Evolutionary conservation across 208 protist species (phyloP), one percentile per base, ranked within the genome.

Genomic region (Leishmania tropica): DNA sequence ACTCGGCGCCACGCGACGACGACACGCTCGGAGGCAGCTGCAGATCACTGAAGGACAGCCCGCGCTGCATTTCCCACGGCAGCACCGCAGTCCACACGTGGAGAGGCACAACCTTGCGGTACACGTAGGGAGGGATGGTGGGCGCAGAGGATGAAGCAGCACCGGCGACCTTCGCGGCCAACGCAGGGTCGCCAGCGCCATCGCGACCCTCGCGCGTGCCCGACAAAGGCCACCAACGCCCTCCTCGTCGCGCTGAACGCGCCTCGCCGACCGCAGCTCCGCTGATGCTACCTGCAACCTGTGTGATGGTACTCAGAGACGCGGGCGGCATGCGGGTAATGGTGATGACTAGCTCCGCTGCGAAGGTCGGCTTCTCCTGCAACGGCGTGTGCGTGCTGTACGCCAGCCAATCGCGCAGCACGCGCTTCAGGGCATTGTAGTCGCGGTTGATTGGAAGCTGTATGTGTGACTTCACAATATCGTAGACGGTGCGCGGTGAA

Each of bases 1-100:
- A 51, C 53, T 47, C 64, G 58, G 0, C n/a, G 31, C 40, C 17
- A 71, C 74, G 24, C 28, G 72, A 47, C 28, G 72, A 51, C 13
- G 31, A 74, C 42, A 35, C 45, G 40, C 7, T 56, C 40, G 78
- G 10, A 7, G 88, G 85, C 35, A 92, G 84, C 24, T 65, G 47
- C 65, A 95, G 76, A 28, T 76, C 67, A 80, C 87, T 93, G 76
- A 86, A 84, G 21, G 94, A 97, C 28, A 97, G 90, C 17, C 94
- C 94, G 7, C 93, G 90, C 79, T 96, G 92, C 85, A 95, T 90
- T 81, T 97, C 92, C 93, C 94, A 97, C 17, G 94, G 94, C 77
- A 97, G 87, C 78, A 97, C 83, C 28, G 94, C 87, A 15, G 94
- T 93, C 91, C 92, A 97, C 71, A 97, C 81, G 21, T 79, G 81